Evolutionary conservation across 148 eudicot species (phyloP).

Genomic region (Bassia scoparia): DNA sequence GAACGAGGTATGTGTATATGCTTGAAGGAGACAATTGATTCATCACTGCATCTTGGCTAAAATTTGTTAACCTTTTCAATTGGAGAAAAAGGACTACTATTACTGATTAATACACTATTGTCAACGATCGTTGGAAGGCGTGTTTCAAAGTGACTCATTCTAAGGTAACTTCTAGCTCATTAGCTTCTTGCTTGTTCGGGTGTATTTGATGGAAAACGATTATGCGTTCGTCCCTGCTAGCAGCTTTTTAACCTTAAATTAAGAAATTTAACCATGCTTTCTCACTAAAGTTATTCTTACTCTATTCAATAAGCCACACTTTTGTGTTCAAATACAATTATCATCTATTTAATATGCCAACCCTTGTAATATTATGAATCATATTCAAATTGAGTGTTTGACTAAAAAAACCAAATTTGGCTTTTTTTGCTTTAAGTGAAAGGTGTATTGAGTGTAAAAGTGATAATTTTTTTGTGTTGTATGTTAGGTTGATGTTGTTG

Average conservation of each 20-base stretch:
- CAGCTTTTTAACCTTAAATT: neutral
- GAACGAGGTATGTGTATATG: slow-evolving; percentile 60
- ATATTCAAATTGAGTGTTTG: neutral
- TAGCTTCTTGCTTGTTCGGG: slow-evolving; percentile 1
- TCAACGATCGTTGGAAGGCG: slow-evolving; percentile 60
- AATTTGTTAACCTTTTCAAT: neutral
- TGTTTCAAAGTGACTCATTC: slow-evolving; percentile 81
- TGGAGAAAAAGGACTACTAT: neutral
- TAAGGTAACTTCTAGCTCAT: slow-evolving; percentile 40
- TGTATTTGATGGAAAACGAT: neutral
- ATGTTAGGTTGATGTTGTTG: slow-evolving; percentile 87
- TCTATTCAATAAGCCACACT: neutral
- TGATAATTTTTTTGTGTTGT: slow-evolving; percentile 5
- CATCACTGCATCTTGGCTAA: slow-evolving; percentile 1
- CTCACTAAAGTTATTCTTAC: neutral
- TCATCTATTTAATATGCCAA: too few species aligned
- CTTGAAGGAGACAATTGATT: neutral
- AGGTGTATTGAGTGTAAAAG: neutral
- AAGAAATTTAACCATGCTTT: neutral
- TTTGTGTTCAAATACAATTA: too few species aligned
- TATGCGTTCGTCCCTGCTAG: neutral
- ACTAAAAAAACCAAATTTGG: neutral
- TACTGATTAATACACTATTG: neutral
- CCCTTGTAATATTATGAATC: neutral
- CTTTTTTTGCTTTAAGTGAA: neutral